Conservation (phyloP, 2,329 filamentous ascomycete genomes). For the Stagonosporopsis rhizophila region DNA sequence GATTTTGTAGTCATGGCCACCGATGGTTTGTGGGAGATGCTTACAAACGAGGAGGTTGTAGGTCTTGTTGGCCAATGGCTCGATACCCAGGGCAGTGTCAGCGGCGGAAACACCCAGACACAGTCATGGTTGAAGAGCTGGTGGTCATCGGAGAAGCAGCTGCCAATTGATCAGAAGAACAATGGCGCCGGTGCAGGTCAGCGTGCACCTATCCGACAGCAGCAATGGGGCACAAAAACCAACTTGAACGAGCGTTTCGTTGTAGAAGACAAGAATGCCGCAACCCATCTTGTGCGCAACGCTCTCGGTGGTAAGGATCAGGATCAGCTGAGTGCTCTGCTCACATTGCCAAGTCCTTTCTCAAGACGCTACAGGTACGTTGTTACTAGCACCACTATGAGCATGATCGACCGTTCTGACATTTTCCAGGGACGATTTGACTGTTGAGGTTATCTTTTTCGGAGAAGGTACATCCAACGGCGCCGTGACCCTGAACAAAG, state of each 20-base stretch:
- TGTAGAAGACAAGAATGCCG: constrained; percentile 93
- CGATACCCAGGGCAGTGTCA: constrained; percentile 69
- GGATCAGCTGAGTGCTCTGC: constrained; percentile 89
- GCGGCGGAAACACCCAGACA: constrained; percentile 45
- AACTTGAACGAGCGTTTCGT: constrained; percentile 83
- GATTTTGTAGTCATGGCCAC: constrained; percentile 97
- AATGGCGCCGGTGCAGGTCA: constrained; percentile 69
- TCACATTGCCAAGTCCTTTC: constrained; percentile 91
- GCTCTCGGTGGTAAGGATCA: constrained; percentile 91
- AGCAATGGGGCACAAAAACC: constrained; percentile 86
- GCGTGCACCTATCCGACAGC: constrained; percentile 83
- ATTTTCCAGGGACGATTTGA: constrained; percentile 80
- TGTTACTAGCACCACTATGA: not conserved
- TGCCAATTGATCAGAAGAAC: constrained; percentile 77
- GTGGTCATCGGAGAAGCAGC: constrained; percentile 63
- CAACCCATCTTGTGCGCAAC: constrained; percentile 93
- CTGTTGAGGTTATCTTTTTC: constrained; percentile 98
- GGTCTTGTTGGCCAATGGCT: constrained; percentile 97
- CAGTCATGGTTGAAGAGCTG: constrained; percentile 76
- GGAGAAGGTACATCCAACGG: constrained; percentile 79
- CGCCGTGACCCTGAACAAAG: constrained; percentile 81
- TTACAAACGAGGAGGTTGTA: constrained; percentile 97
- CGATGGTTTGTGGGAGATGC: constrained; percentile 98
- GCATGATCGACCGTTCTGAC: not conserved
- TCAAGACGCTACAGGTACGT: constrained; percentile 85